A percentile compares a stretch with the other conserved stretches of the same genome.
These are phyloP conservation scores for Plasmodium coatneyi DNA, from an alignment of 169 alveolate genomes.

Conservation along the genomic window DNA sequence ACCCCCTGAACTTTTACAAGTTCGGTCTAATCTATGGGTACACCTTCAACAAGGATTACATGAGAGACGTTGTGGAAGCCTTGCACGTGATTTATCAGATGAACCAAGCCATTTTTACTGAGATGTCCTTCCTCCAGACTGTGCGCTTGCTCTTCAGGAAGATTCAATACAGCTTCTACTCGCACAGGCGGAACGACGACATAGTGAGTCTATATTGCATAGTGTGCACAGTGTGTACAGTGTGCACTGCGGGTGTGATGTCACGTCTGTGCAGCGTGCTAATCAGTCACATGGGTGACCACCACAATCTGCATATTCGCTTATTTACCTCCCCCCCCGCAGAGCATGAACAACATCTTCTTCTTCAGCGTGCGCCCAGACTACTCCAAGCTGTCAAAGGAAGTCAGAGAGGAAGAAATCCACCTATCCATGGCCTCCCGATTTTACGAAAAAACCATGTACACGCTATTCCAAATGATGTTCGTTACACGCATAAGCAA, in stretches of 20 bases:
- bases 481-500: slow-evolving; percentile 34
- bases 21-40: slow-evolving; percentile 50
- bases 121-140: slow-evolving; percentile 37
- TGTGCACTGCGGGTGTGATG: background rate
- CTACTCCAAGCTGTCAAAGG: slow-evolving; percentile 19
- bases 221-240: too few relatives aligned
- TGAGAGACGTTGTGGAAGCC: slow-evolving; percentile 16
- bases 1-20: slow-evolving; percentile 34
- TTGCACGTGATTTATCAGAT: slow-evolving; percentile 6
- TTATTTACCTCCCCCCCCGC: background rate
- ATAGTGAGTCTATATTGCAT: background rate
- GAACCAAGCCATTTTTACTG: slow-evolving; percentile 11
- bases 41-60: slow-evolving; percentile 2
- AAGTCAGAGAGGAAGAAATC: slow-evolving; percentile 18
- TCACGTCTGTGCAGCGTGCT: background rate
- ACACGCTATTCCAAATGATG: slow-evolving; percentile 48
- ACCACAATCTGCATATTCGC: background rate
- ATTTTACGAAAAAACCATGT: slow-evolving; percentile 52
- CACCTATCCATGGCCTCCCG: slow-evolving; percentile 60
- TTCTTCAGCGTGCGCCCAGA: slow-evolving; percentile 20
- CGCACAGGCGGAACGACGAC: slow-evolving; percentile 56
- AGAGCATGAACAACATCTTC: slow-evolving; percentile 69
- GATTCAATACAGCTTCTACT: slow-evolving; percentile 11
- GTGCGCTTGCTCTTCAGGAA: slow-evolving; percentile 39
- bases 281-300: background rate